Evolutionary conservation across 768 basidiomycete species (phyloP), one percentile per base, ranked within the genome.

Genomic region (Butyriboletus loyo): DNA sequence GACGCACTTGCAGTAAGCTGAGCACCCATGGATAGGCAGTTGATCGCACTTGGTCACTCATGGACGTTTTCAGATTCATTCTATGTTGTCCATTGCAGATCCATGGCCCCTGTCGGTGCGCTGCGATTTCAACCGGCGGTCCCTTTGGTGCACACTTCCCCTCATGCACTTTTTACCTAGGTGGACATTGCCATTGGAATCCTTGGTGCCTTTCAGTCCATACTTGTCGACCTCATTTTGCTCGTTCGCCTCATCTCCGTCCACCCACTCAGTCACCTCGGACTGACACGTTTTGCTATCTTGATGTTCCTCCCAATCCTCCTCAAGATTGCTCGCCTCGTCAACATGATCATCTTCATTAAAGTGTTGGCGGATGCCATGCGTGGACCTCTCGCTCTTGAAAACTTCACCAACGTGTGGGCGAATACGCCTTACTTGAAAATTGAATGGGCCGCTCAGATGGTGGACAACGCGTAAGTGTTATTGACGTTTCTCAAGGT

Each of bases 391-490:
- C 42, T 59, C 1, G 64, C 53, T 10, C 17, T 59, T 14, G 41
- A 54, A 36, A 41, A 54, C 0, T 22, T 64, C n/a, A 52, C 39
- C 9, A 2, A 51, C n/a, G 30, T 50, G 17, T 69, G 66, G 69
- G 52, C 44, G 19, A 21, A 57, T 39, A 57, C 50, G 1, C 70
- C 66, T 5, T 71, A 65, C 48, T 48, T 71, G 11, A 71, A 68
- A 50, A 66, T 71, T 3, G 70, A 68, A 37, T 68, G 70, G 68
- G 59, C 61, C 14, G 53, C 60, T 17, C 69, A 70, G 49, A 36
- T 70, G 45, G 46, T 61, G 7, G 69, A 69, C 44, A 71, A 70
- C 27, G 55, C 54, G 67, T 70, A 25, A 47, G 67, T 50, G 4
- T 7, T 19, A 1, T 48, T 9, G 51, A 34, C 5, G 6, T 31